Evolutionary conservation across 108 stramenopile species (phyloP), one percentile per base, ranked within the genome.

Genomic region (Fragilariopsis cylindrus): DNA sequence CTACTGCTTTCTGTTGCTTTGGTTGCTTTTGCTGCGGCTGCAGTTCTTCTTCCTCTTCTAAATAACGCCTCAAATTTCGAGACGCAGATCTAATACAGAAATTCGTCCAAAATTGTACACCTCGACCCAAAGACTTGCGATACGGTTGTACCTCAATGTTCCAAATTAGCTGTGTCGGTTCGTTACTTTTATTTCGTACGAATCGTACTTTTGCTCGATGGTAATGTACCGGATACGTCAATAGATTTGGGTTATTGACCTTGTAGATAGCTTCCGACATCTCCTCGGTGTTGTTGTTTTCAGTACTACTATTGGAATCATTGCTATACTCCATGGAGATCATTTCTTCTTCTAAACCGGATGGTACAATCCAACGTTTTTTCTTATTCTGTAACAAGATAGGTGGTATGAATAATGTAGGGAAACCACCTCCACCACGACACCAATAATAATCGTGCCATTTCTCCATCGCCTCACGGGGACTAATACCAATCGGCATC

Each of bases 181-280:
- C 50, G 19, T 4, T 5, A 0, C 6, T 7, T 13, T 5, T 50
- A 1, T 48, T 44, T 44, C 49, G 48, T n/a, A 50, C 67, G 19
- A 68, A 52, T 7, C 45, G 44, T 1, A 68, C 67, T 15, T 41
- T 68, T 21, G 49, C 67, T 47, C 30, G 46, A 44, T 68, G 47
- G 49, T 18, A 52, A 48, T 68, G 48, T 4, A 68, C 67, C 5
- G 67, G 67, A 48, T 18, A 68, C 48, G 67, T 68, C 21, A 68
- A 21, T n/a, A 68, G 48, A 21, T 68, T 68, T 16, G 67, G 67
- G 1, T 68, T 68, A 48, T 68, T 68, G 67, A 68, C 67, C 30
- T 18, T 19, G 49, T 68, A 68, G 49, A 68, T 18, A 3, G 49
- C 67, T 39, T 68, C 40, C 39, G 67, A 13, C 12, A 52, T 50